Base-by-base conservation (phyloP, 139 green algal species). In the Coccomyxa sp. region DNA sequence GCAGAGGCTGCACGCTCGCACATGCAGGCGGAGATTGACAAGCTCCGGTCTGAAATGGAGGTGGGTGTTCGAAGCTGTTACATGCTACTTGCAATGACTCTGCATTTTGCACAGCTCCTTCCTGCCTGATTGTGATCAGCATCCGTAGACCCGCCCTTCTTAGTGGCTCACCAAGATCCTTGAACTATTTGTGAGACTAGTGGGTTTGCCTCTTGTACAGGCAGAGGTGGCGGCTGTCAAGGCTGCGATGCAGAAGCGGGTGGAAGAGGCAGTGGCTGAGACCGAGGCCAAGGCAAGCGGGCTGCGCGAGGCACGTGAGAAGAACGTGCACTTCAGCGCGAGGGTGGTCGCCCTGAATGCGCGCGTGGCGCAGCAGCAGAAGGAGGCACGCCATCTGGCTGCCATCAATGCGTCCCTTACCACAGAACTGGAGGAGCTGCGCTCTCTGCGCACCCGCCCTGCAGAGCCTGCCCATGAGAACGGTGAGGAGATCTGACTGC, bases 311-410 rank as follows among this genome's bases (percentile, higher is more conserved):
- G 77, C 86, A 16, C 77, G 81, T 12, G 85, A 88, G 74, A 85
- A 86, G 60, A 85, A 83, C 57, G 80, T 85, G 75, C 89, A 92
- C 81, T 85, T 92, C 76, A 78, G 67, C 66, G 85, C 85, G 30
- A 83, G 87, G 28, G 83, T 91, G 45, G 85, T 87, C 10, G 84
- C 85, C 10, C 81, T 92, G 51, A 87, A 79, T 77, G 76, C 67
- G 12, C 87, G 86, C 58, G 59, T 77, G 13, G 76, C 83, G 27
- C 30, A 77, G 45, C 83, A 91, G 78, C 82, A 91, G 82, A 77
- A 76, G 71, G 71, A 71, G 18, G 18, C 21, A 9, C 63, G 63
- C 21, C 18, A 71, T 25, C 63, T 71, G 18, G 21, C 63, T 9
- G 63, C 63, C 63, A 71, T 71, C 63, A 71, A 71, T 9, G 63